phyloP scores from a whole-genome alignment of 306 rosid species.

The Cicer yamashitae region DNA sequence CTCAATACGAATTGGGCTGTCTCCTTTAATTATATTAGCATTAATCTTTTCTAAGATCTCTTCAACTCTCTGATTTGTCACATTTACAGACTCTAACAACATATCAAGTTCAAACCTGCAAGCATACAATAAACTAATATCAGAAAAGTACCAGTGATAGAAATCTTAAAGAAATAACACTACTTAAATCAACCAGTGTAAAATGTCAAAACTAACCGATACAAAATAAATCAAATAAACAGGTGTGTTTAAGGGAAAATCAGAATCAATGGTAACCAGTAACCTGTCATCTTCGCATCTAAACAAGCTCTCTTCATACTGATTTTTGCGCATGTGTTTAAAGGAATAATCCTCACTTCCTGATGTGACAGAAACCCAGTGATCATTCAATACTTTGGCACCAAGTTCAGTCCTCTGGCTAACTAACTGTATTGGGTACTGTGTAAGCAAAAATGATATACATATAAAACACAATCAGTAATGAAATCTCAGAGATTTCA shows the following conservation, averaged over 20 bases:
- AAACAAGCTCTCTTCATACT: constrained; percentile 96
- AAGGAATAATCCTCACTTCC: constrained; percentile 99
- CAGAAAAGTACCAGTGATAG: constrained; percentile 41
- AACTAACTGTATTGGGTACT: constrained; percentile 86
- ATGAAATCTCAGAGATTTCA: constrained; percentile 34
- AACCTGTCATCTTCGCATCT: constrained; percentile 99
- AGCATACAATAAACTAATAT: constrained; percentile 44
- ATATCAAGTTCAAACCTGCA: constrained; percentile 91
- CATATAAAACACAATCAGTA: constrained; percentile 33
- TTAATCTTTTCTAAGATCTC: constrained; percentile 85
- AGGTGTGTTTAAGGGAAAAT: constrained; percentile 2
- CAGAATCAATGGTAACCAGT: constrained; percentile 38
- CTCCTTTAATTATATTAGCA: constrained; percentile 68
- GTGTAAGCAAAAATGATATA: constrained; percentile 42
- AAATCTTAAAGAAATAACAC: constrained; percentile 28
- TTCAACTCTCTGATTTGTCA: constrained; percentile 80
- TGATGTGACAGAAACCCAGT: constrained; percentile 98
- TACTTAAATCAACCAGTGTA: constrained; percentile 19
- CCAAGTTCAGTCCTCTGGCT: constrained; percentile 93
- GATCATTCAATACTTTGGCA: constrained; percentile 81
- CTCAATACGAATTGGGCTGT: constrained; percentile 77
- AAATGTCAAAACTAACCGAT: constrained; percentile 30
- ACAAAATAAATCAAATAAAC: constrained; percentile 16
- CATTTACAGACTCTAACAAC: constrained; percentile 95
- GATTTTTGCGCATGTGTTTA: constrained; percentile 99